Conservation (phyloP, 2,329 filamentous ascomycete species). For the Torrubiella hemipterigena region DNA sequence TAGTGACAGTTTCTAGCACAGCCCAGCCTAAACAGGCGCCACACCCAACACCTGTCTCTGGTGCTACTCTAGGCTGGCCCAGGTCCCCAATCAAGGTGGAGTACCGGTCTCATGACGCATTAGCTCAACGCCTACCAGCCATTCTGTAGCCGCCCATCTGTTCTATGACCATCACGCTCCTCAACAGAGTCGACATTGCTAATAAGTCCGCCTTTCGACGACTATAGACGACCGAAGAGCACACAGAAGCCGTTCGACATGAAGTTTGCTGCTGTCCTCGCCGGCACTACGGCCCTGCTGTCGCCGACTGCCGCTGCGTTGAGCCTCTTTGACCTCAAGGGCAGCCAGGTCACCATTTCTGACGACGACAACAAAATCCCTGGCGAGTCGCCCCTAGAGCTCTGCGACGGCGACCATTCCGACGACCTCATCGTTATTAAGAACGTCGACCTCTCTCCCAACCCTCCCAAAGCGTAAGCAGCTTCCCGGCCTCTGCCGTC, state of each 20-base stretch:
- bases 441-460: conserved; percentile 69
- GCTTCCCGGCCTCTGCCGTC: background rate
- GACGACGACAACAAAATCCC: conserved; percentile 54
- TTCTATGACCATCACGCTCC: background rate
- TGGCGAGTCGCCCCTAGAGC: conserved; percentile 74
- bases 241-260: conserved; percentile 12
- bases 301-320: conserved; percentile 28
- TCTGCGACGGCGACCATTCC: conserved; percentile 56
- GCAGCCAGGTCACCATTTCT: conserved; percentile 27
- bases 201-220: background rate
- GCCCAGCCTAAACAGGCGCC: too few relatives aligned
- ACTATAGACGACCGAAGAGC: background rate
- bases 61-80: too few relatives aligned
- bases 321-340: conserved; percentile 26
- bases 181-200: background rate
- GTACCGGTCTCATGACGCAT: conserved; percentile 24
- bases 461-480: conserved; percentile 76
- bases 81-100: conserved; percentile 13
- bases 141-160: background rate
- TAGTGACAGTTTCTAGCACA: too few relatives aligned
- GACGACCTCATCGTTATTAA: conserved; percentile 65
- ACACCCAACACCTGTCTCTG: too few relatives aligned
- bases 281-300: conserved; percentile 32
- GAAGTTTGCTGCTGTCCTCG: conserved; percentile 27
- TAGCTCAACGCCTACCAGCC: conserved; percentile 10